Base-by-base conservation (phyloP, 495 filamentous ascomycete genomes). In the Cudoniella acicularis region DNA sequence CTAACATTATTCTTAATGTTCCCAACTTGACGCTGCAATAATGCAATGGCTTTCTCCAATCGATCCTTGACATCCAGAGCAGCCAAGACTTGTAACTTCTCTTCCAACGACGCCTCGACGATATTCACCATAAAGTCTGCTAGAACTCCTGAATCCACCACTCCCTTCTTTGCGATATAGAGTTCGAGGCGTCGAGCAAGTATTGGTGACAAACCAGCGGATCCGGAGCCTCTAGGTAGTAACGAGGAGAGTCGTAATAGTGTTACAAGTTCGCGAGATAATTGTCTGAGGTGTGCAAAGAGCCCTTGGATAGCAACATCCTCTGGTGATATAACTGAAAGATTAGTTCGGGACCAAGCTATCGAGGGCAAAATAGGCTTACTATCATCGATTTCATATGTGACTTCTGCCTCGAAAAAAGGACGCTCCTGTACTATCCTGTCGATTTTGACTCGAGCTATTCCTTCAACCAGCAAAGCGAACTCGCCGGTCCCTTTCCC, bases 81-180 rank as follows among this genome's bases (percentile, higher is more conserved):
- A 24, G 90, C 79, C 13, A 98, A 77, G 17, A 98, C 82, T 53
- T 89, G 82, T 26, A 98, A 77, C 75, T 91, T 95, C 64, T 98
- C 94, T 67, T 96, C 89, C 58, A 92, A 83, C 16, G 87, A 86
- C 41, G 85, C 84, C 52, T 96, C 89, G 1, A 95, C 82, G 23
- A 97, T 82, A 70, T 94, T 92, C 8, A 89, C 84, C 90, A 98
- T 95, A 63, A 97, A 96, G 68, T 99, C 95, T 8, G 94, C 94
- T n/a, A 99, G 76, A 8, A 81, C 77, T 6, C 93, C 94, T 3
- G 94, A 92, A 56, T 96, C 89, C 30, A 77, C 70, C 30, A 89
- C 66, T 52, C 87, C 86, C 60, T 92, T 92, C 69, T 82, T 84
- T 0, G 80, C 79, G 50, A 98, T 95, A 66, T 90, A 92, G 6